Conservation (phyloP, 345 rosid species). For the Arabidopsis suecica region DNA sequence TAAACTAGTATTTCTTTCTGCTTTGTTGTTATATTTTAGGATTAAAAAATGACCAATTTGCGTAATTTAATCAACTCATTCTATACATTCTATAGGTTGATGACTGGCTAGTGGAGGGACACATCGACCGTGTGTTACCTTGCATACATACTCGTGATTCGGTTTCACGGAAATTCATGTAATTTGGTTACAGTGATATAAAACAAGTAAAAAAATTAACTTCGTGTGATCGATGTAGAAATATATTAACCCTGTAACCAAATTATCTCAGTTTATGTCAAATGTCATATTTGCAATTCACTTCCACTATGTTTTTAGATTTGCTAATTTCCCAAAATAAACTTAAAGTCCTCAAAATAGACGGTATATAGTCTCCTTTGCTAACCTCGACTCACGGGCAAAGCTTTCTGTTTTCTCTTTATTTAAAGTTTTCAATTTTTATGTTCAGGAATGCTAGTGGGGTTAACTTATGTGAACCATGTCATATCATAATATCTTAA, state of each 20-base stretch:
- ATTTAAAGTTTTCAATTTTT: background rate
- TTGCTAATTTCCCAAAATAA: background rate
- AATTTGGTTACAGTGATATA: background rate
- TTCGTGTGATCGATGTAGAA: background rate
- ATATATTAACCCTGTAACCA: too few relatives aligned
- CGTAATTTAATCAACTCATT: background rate
- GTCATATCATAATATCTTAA: constrained; percentile 20
- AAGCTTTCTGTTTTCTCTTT: background rate
- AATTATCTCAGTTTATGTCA: background rate
- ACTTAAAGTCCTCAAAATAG: background rate
- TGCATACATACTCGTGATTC: constrained; percentile 30
- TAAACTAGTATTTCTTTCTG: background rate
- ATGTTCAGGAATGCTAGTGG: background rate
- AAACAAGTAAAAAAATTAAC: background rate
- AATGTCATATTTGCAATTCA: background rate
- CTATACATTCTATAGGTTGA: background rate
- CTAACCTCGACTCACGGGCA: constrained; percentile 1
- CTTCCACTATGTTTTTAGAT: background rate
- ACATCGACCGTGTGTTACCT: constrained; percentile 41
- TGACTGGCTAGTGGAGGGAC: background rate
- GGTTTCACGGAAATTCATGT: background rate
- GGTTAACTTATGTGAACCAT: constrained; percentile 22
- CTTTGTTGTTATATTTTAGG: background rate
- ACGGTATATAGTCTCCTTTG: background rate
- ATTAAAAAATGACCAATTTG: constrained; percentile 10